These are phyloP conservation scores for Diutina scorzettiae DNA, from an alignment of 1,139 yeast genomes.

Conservation along the genomic window DNA sequence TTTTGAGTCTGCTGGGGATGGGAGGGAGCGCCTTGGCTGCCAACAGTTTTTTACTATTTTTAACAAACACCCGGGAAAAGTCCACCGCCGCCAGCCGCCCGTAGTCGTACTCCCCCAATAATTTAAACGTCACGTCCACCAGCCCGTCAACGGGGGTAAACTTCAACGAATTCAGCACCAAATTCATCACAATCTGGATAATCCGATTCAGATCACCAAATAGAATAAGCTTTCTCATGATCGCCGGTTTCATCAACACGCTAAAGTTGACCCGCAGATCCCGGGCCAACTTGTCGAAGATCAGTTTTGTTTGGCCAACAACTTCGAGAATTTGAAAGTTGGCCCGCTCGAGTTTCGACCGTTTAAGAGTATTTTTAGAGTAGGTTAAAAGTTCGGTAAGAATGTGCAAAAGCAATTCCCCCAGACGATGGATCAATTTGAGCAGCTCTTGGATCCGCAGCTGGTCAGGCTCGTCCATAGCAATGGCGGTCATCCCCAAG, in stretches of 20 bases:
- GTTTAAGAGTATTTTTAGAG: slow-evolving; percentile 78
- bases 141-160: slow-evolving; percentile 83
- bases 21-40: background rate
- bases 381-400: slow-evolving; percentile 82
- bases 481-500: slow-evolving; percentile 89
- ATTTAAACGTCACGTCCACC: slow-evolving; percentile 53
- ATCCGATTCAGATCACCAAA: slow-evolving; percentile 83
- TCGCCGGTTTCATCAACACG: slow-evolving; percentile 47
- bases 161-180: slow-evolving; percentile 77
- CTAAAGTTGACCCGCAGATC: slow-evolving; percentile 62
- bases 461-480: slow-evolving; percentile 71
- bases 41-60: background rate
- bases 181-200: slow-evolving; percentile 76
- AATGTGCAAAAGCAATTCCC: slow-evolving; percentile 76
- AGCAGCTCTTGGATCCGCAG: slow-evolving; percentile 45
- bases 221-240: slow-evolving; percentile 48
- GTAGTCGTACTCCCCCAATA: slow-evolving; percentile 66
- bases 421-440: slow-evolving; percentile 73
- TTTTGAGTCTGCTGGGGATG: background rate
- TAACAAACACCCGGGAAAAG: slow-evolving; percentile 20
- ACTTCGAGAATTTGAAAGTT: slow-evolving; percentile 67
- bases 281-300: slow-evolving; percentile 73
- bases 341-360: slow-evolving; percentile 73
- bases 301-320: slow-evolving; percentile 74
- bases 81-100: slow-evolving; percentile 21